Base-by-base conservation (phyloP, 176 grass and related monocot genomes). In the Avena insularis region DNA sequence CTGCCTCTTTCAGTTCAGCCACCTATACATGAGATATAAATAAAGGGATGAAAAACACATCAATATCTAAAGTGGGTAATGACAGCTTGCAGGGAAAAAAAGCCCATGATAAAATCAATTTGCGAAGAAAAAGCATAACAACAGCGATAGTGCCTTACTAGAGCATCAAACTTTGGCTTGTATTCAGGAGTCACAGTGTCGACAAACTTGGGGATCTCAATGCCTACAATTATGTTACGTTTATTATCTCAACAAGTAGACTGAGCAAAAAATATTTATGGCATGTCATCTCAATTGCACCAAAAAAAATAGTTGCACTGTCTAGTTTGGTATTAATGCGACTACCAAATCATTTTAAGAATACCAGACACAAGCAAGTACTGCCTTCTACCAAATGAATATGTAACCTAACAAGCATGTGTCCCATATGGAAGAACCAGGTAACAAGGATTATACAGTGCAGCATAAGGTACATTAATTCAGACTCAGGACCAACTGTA, bases 161-260 rank as follows among this genome's bases (percentile, higher is more conserved):
- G 83, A 58, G 88, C 90, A 80, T 98, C 92, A 86, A 95, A 98
- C 78, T 98, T 95, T 43, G 92, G 96, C 82, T 98, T 91, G 70
- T 90, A 95, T 78, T 94, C 54, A 48, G 96, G 96, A 92, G 96
- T 98, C 74, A 95, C 93, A 2, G 84, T 95, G 54, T 98, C 93
- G 8, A 86, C 93, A 36, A 90, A 98, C 82, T 98, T 98, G 35
- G 93, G 93, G 79, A 95, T 94, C 82, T 98, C 79, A 29, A 95
- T 88, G 83, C 90, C 96, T 95, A 88, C 75, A 94, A 68, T 87
- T 82, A 74, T 25, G 75, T 62, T 46, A 78, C 25, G 31, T 13
- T 85, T 46, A 60, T 12, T 56, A 81, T 77, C 33, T 85, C 59
- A 81, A 29, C 4, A 62, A 82, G 31, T 29, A 33, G 19, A 8